Percentiles rank a stretch among this genome's conserved stretches.
Conservation (phyloP, 164 flowering plant species). For the Platanus orientalis region DNA sequence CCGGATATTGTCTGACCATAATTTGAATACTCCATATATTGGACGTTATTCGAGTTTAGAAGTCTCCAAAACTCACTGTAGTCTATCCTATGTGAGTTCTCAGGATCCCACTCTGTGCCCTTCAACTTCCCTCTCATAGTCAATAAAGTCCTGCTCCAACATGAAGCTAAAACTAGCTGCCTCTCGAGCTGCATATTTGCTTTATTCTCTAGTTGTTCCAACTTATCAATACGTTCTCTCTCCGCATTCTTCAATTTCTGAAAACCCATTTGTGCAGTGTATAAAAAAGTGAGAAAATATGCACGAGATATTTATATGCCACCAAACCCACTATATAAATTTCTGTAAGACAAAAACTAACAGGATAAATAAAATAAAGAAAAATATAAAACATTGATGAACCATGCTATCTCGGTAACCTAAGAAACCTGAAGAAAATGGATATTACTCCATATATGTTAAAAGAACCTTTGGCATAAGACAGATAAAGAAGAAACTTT, state of each 20-base stretch:
- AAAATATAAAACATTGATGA: no score
- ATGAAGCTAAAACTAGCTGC: constrained; percentile 84
- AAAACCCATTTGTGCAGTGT: constrained; percentile 6
- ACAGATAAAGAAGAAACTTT: no score
- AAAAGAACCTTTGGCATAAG: no score
- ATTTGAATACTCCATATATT: constrained; percentile 87
- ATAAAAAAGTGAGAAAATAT: not conserved
- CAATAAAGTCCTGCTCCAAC: constrained; percentile 78
- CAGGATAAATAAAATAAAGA: not conserved
- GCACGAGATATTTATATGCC: no score
- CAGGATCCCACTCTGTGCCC: constrained; percentile 95
- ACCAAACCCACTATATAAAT: no score
- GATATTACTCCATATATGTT: not conserved
- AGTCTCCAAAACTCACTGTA: constrained; percentile 79
- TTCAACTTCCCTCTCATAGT: constrained; percentile 74
- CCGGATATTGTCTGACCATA: constrained; percentile 75
- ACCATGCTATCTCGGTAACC: not conserved
- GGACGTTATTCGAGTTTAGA: constrained; percentile 73
- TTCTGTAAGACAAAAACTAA: no score
- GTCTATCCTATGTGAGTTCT: constrained; percentile 67
- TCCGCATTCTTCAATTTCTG: constrained; percentile 81
- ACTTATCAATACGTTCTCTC: constrained; percentile 53
- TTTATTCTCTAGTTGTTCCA: constrained; percentile 69
- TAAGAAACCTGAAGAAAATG: not conserved
- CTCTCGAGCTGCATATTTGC: constrained; percentile 85